A percentile compares a stretch with the other conserved stretches of the same genome.
These are phyloP conservation scores for Limnomonas spitsbergensis DNA, from an alignment of 139 green algal species.

Conservation along the genomic window DNA sequence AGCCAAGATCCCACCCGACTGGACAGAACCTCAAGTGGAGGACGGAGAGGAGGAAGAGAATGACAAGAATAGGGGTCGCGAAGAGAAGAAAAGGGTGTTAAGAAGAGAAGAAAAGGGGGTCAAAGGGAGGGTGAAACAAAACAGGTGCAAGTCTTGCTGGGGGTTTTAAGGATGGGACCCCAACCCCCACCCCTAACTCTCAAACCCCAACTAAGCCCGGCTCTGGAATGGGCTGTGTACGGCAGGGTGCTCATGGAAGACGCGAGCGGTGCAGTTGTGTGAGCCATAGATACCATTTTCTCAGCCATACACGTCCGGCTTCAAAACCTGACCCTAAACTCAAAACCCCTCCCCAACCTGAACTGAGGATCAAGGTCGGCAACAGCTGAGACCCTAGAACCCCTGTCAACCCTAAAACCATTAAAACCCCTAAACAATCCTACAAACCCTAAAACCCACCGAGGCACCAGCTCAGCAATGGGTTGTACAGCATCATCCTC, in stretches of 20 bases:
- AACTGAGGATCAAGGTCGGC: neutral
- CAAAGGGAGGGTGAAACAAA: no score
- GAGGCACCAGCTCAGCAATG: slow-evolving; percentile 46
- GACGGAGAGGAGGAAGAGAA: no score
- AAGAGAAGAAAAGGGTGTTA: no score
- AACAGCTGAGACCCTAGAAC: neutral
- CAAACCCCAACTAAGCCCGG: neutral
- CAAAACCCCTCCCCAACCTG: neutral
- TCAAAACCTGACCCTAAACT: neutral
- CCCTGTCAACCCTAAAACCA: neutral
- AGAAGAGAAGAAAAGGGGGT: no score
- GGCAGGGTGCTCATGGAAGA: no score
- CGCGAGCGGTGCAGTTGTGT: no score
- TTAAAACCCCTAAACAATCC: no score
- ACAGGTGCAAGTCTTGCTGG: neutral
- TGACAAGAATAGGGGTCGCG: no score
- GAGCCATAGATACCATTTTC: no score
- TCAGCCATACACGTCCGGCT: no score
- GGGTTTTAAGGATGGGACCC: neutral
- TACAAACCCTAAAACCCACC: slow-evolving; percentile 1
- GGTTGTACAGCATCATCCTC: slow-evolving; percentile 51
- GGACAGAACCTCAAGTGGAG: no score
- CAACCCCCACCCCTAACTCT: neutral
- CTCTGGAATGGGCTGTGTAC: neutral
- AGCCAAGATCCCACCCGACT: no score